These are phyloP conservation scores for Pulveroboletus sp. DNA, from an alignment of 768 basidiomycete genomes.

Conservation along the genomic window DNA sequence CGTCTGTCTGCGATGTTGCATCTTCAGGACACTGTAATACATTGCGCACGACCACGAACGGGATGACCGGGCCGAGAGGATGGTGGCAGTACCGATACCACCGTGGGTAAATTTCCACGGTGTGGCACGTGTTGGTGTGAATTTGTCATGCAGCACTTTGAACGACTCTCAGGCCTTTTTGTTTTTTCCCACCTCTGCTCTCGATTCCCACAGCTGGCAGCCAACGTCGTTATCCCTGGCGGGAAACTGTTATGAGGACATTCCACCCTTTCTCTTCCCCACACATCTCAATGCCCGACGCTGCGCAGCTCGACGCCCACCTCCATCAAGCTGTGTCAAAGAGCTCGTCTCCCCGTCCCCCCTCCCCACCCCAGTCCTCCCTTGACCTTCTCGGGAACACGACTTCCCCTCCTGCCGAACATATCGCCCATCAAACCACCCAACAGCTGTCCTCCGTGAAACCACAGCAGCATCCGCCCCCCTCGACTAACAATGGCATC, in stretches of 20 bases:
- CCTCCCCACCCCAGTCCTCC: conserved; percentile 37
- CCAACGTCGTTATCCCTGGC: conserved; percentile 35
- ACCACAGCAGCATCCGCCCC: conserved; percentile 17
- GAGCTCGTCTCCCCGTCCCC: conserved; percentile 47
- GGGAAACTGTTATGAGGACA: conserved; percentile 42
- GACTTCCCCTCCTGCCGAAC: conserved; percentile 22
- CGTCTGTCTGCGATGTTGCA: conserved; percentile 3
- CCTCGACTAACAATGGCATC: conserved; percentile 25
- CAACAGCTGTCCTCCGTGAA: conserved; percentile 31
- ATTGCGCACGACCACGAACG: neutral
- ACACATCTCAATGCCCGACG: conserved; percentile 39
- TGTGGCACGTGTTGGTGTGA: conserved; percentile 27
- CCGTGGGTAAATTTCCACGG: conserved; percentile 29
- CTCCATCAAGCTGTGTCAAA: conserved; percentile 29
- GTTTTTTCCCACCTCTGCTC: conserved; percentile 46
- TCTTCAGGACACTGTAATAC: conserved; percentile 20
- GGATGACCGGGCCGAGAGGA: neutral
- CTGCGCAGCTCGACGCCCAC: conserved; percentile 31
- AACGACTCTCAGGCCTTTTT: conserved; percentile 26
- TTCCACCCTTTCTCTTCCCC: conserved; percentile 41
- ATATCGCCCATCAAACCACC: conserved; percentile 30
- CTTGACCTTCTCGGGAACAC: conserved; percentile 37
- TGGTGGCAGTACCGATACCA: conserved; percentile 4
- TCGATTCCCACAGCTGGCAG: conserved; percentile 44
- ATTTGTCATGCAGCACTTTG: conserved; percentile 23